These are phyloP conservation scores for Dittrichia graveolens DNA, from an alignment of 129 eudicot genomes.

Conservation along the genomic window DNA sequence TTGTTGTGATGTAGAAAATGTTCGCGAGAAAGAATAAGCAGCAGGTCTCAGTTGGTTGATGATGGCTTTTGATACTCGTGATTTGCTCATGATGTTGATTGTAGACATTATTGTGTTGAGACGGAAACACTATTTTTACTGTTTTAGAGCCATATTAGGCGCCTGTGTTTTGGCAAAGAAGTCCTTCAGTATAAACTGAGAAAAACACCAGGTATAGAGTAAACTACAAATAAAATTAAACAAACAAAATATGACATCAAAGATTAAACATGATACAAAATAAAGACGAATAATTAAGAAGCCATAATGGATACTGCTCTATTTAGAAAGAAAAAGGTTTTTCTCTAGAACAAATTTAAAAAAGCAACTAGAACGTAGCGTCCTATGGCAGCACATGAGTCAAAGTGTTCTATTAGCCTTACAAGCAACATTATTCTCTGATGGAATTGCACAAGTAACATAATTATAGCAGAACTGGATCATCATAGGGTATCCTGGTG, in stretches of 20 bases:
- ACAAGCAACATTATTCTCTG: no score
- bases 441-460: no score
- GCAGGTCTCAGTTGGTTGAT: conserved; percentile 34
- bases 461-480: no score
- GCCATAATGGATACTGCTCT: no score
- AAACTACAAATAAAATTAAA: neutral
- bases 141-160: conserved; percentile 21
- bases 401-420: no score
- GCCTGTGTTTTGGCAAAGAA: conserved; percentile 13
- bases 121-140: neutral
- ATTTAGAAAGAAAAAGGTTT: no score
- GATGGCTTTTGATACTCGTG: conserved; percentile 38
- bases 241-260: neutral
- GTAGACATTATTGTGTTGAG: conserved; percentile 28
- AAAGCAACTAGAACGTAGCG: neutral
- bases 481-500: neutral
- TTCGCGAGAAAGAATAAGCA: conserved; percentile 16
- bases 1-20: conserved; percentile 24
- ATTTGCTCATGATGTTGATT: conserved; percentile 44
- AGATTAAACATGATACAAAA: neutral
- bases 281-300: neutral
- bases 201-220: neutral
- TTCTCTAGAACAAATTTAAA: neutral
- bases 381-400: no score
- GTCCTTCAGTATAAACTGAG: neutral